Conservation (phyloP, 2,329 filamentous ascomycete genomes). For the Fusarium staphyleae region DNA sequence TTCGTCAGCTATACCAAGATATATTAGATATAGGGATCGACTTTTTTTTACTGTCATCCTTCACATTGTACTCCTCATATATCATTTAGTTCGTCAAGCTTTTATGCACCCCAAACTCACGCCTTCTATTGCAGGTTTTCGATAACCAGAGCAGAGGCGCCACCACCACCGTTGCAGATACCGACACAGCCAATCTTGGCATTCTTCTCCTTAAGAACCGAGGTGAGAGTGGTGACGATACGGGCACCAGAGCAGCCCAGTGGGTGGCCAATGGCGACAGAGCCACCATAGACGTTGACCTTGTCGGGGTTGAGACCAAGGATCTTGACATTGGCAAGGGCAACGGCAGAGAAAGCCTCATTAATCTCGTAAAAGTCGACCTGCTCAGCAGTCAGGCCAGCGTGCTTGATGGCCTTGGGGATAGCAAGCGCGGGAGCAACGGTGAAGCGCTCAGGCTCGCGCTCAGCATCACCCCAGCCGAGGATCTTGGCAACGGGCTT, state of each 20-base stretch:
- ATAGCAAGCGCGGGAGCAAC: conserved; percentile 92
- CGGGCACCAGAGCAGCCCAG: conserved; percentile 93
- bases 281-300: conserved; percentile 94
- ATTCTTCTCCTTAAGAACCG: conserved; percentile 88
- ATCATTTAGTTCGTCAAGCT: conserved; percentile 39
- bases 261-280: conserved; percentile 94
- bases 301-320: conserved; percentile 80
- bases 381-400: conserved; percentile 76
- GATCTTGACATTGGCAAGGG: conserved; percentile 94
- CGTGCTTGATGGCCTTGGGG: conserved; percentile 96
- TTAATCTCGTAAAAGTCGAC: conserved; percentile 99
- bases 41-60: conserved; percentile 35
- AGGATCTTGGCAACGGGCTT: conserved; percentile 96
- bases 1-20: conserved; percentile 30
- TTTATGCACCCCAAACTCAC: background rate
- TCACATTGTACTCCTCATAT: conserved; percentile 24
- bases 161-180: conserved; percentile 98
- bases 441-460: conserved; percentile 93
- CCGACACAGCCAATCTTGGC: conserved; percentile 92
- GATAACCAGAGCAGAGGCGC: conserved; percentile 91
- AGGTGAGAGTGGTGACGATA: conserved; percentile 88
- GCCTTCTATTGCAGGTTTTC: conserved; percentile 69
- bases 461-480: conserved; percentile 94
- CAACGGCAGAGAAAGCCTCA: conserved; percentile 97
- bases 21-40: conserved; percentile 20